Evolutionary conservation across 148 eudicot species (phyloP).

Genomic region (Polygonum aviculare): DNA sequence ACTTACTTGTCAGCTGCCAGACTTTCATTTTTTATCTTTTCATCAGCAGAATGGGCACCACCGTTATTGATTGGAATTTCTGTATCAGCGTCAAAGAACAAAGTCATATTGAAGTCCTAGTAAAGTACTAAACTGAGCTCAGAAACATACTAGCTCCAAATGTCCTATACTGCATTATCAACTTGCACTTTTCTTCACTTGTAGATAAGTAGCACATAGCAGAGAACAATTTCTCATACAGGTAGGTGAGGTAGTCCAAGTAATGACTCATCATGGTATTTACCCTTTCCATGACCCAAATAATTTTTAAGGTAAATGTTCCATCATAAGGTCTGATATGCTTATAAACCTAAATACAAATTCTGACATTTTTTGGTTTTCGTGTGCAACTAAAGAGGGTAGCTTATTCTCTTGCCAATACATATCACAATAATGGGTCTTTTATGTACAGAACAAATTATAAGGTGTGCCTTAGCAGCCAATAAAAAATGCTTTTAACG

Average conservation of each 20-base stretch:
- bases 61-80: constrained; percentile 25
- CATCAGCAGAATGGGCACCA: constrained; percentile 18
- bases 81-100: constrained; percentile 17
- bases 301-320: neutral
- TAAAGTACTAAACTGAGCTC: neutral
- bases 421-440: neutral
- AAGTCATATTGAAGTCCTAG: neutral
- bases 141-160: neutral
- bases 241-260: neutral
- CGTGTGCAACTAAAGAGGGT: neutral
- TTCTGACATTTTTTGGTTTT: neutral
- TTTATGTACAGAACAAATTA: neutral
- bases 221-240: neutral
- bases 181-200: neutral
- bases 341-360: neutral
- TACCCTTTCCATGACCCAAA: neutral
- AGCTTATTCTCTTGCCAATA: neutral
- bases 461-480: neutral
- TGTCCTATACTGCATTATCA: neutral
- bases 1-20: constrained; percentile 20
- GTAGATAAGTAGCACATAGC: neutral
- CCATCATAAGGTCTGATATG: neutral
- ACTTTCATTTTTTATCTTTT: constrained; percentile 26
- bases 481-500: neutral
- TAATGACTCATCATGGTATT: neutral